Percentiles rank a stretch among this genome's conserved stretches.
Conservation (phyloP, 257 asterid genomes). For the Scutellaria minor region DNA sequence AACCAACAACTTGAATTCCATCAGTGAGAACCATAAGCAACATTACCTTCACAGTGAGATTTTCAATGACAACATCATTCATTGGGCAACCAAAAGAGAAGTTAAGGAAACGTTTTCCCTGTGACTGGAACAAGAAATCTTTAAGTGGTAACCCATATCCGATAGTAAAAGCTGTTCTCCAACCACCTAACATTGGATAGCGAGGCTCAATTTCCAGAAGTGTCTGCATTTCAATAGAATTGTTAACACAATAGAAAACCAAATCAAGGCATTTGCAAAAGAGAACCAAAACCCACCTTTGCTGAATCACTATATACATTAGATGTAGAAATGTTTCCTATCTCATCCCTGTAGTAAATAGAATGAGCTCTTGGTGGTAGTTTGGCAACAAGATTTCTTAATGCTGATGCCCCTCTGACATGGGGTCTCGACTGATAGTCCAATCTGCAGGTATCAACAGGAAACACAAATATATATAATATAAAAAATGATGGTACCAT, state of each 20-base stretch:
- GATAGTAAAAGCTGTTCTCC: slow-evolving; percentile 94
- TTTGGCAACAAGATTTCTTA: slow-evolving; percentile 72
- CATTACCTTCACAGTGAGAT: slow-evolving; percentile 81
- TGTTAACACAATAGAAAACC: slow-evolving; percentile 34
- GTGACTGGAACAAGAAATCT: slow-evolving; percentile 85
- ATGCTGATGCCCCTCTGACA: slow-evolving; percentile 80
- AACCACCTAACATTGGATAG: slow-evolving; percentile 98
- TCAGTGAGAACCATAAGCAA: slow-evolving; percentile 26
- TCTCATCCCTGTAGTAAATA: slow-evolving; percentile 93
- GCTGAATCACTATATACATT: slow-evolving; percentile 74
- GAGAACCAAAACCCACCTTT: slow-evolving; percentile 54
- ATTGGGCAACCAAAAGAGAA: slow-evolving; percentile 84
- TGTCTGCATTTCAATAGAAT: slow-evolving; percentile 60
- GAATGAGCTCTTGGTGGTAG: slow-evolving; percentile 96
- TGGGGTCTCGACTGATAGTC: slow-evolving; percentile 86
- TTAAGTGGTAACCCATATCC: slow-evolving; percentile 92
- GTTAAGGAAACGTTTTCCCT: slow-evolving; percentile 77
- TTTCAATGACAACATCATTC: slow-evolving; percentile 80
- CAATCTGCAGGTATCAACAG: slow-evolving; percentile 57
- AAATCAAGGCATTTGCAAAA: slow-evolving; percentile 16
- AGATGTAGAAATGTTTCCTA: slow-evolving; percentile 96
- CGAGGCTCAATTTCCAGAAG: slow-evolving; percentile 94
- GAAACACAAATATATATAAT: slow-evolving; percentile 7
- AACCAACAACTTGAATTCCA: slow-evolving; percentile 24
- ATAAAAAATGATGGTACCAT: slow-evolving; percentile 19